Evolutionary conservation across 1,139 yeast genomes (phyloP).

Genomic region (Suhomyces guaymorum): DNA sequence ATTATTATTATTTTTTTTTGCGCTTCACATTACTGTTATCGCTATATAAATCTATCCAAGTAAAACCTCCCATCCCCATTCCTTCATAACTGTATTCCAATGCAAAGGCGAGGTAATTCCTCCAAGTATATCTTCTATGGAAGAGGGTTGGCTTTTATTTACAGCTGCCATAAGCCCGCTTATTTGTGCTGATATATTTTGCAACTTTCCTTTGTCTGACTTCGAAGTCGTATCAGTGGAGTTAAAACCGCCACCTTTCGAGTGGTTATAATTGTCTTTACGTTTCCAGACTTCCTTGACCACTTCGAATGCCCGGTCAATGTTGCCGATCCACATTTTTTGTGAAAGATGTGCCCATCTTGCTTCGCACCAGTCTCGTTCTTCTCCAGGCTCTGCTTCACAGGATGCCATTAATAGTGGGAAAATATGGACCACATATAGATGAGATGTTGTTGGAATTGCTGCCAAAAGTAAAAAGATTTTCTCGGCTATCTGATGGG

Average conservation of each 20-base stretch:
- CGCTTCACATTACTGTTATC: background rate
- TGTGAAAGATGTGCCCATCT: slow-evolving; percentile 58
- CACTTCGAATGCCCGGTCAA: slow-evolving; percentile 66
- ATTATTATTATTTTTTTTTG: background rate
- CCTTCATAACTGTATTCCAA: slow-evolving; percentile 70
- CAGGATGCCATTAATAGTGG: slow-evolving; percentile 66
- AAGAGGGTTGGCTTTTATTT: slow-evolving; percentile 29
- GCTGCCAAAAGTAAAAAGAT: slow-evolving; percentile 61
- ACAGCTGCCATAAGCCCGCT: slow-evolving; percentile 48
- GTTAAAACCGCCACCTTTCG: slow-evolving; percentile 19
- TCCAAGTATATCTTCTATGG: slow-evolving; percentile 36
- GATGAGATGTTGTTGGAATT: slow-evolving; percentile 59
- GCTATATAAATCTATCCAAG: slow-evolving; percentile 31
- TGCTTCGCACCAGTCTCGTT: slow-evolving; percentile 60
- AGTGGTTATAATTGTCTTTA: slow-evolving; percentile 44
- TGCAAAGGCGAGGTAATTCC: slow-evolving; percentile 57
- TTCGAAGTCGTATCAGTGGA: too few species aligned
- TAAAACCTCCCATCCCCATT: slow-evolving; percentile 75
- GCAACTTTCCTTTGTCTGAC: slow-evolving; percentile 23
- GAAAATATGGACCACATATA: slow-evolving; percentile 60
- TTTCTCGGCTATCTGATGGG: slow-evolving; percentile 60
- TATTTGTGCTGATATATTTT: slow-evolving; percentile 37
- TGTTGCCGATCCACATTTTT: slow-evolving; percentile 64
- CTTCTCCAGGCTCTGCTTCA: slow-evolving; percentile 59
- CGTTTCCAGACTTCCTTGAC: slow-evolving; percentile 70